Evolutionary conservation across 2,329 filamentous ascomycete species (phyloP).

Genomic region (Pezicula rhizophila): DNA sequence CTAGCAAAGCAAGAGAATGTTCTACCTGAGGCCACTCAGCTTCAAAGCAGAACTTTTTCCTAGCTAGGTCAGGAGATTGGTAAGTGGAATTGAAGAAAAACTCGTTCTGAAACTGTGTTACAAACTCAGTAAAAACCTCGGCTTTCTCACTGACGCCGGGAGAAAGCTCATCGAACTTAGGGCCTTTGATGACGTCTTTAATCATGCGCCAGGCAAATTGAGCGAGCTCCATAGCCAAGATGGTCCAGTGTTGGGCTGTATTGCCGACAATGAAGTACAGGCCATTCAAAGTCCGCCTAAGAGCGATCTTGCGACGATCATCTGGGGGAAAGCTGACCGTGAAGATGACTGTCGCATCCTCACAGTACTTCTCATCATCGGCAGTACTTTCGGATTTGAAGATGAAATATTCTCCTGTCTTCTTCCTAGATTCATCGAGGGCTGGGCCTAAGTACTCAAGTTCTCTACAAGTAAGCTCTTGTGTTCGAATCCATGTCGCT

Average conservation of each 20-base stretch:
- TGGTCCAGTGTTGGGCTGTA: constrained; percentile 1
- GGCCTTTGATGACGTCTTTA: constrained; percentile 11
- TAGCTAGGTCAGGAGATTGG: not conserved
- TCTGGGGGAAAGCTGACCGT: constrained; percentile 11
- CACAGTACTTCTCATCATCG: constrained; percentile 5
- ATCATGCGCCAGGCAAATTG: constrained; percentile 20
- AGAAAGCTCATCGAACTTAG: constrained; percentile 7
- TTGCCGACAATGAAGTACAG: constrained; percentile 7
- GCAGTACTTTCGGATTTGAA: constrained; percentile 16
- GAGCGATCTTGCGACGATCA: constrained; percentile 8
- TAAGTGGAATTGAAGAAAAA: constrained; percentile 11
- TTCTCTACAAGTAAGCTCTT: constrained; percentile 1
- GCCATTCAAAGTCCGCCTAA: constrained; percentile 17
- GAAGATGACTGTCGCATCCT: constrained; percentile 17
- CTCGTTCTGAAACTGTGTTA: constrained; percentile 17
- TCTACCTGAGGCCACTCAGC: constrained; percentile 1
- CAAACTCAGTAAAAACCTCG: constrained; percentile 15
- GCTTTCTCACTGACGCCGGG: constrained; percentile 5
- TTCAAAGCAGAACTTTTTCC: not conserved
- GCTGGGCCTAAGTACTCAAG: not conserved
- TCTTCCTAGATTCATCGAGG: constrained; percentile 6
- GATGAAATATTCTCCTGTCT: constrained; percentile 20
- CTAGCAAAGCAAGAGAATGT: constrained; percentile 1
- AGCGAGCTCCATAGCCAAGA: constrained; percentile 1
- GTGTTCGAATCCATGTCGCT: constrained; percentile 10